Percentiles rank a stretch among this genome's conserved stretches.
These are phyloP conservation scores for Vitis rotundifolia DNA, from an alignment of 164 flowering plant genomes.

Conservation along the genomic window DNA sequence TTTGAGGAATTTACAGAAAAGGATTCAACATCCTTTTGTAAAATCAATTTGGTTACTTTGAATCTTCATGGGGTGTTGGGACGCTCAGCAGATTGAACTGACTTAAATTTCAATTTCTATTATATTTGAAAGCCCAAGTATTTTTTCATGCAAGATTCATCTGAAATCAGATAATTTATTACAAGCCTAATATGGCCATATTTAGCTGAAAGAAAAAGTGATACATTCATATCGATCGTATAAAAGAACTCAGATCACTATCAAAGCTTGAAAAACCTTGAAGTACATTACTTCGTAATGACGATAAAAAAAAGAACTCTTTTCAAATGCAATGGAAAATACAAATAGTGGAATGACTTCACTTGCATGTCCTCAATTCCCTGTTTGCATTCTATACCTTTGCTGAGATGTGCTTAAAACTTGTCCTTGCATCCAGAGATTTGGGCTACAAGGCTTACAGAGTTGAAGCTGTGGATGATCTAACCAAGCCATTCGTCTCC, in stretches of 20 bases:
- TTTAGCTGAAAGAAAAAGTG: too few species aligned
- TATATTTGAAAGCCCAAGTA: too few species aligned
- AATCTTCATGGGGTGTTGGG: neutral
- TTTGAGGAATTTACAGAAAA: neutral
- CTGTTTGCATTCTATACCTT: neutral
- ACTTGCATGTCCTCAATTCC: neutral
- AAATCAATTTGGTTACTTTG: neutral
- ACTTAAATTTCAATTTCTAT: neutral
- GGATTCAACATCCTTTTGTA: neutral
- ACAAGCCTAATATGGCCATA: too few species aligned
- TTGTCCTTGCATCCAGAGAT: slow-evolving; percentile 46
- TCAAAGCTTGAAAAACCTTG: too few species aligned
- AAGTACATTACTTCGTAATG: too few species aligned
- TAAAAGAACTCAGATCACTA: too few species aligned
- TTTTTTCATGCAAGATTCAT: too few species aligned
- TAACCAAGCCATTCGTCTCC: slow-evolving; percentile 72
- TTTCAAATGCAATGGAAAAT: neutral
- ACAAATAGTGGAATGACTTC: neutral
- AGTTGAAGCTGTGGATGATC: slow-evolving; percentile 52
- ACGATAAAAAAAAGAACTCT: neutral
- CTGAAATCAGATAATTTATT: too few species aligned
- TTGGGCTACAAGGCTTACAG: slow-evolving; percentile 69
- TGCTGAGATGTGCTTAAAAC: slow-evolving; percentile 7
- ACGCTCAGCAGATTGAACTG: neutral
- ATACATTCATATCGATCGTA: too few species aligned